Percentiles rank a stretch among this genome's conserved stretches.
phyloP scores from a whole-genome alignment of 2,329 filamentous ascomycete species.

The Pyricularia pennisetigena region DNA sequence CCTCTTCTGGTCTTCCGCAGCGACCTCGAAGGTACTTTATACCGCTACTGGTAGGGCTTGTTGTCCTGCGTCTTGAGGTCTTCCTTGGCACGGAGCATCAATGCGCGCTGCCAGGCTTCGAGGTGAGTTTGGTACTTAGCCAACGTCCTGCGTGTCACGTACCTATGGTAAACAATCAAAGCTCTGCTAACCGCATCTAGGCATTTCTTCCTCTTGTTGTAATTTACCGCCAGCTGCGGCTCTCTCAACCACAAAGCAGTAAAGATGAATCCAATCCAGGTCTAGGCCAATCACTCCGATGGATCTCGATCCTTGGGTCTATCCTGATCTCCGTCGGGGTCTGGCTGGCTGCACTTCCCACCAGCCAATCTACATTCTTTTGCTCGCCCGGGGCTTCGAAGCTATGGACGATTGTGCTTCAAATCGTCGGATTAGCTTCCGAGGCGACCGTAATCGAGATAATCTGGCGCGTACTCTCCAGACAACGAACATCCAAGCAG shows the following conservation, averaged over 20 bases:
- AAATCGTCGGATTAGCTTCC: conserved; percentile 32
- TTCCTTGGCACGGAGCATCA: conserved; percentile 37
- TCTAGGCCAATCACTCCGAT: neutral
- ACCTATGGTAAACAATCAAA: neutral
- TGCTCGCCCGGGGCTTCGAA: conserved; percentile 35
- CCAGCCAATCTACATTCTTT: conserved; percentile 37
- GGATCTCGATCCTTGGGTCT: conserved; percentile 8
- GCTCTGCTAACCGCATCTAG: neutral
- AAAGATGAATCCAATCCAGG: neutral
- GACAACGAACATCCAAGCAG: conserved; percentile 36
- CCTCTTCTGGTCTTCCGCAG: conserved; percentile 3
- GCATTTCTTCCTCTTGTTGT: neutral
- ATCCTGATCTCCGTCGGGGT: conserved; percentile 31
- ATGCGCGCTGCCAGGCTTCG: conserved; percentile 38
- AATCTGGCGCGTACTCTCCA: conserved; percentile 40
- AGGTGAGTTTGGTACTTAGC: conserved; percentile 23
- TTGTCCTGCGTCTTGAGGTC: conserved; percentile 37
- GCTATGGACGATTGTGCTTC: conserved; percentile 26
- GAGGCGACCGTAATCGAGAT: conserved; percentile 37
- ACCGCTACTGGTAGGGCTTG: conserved; percentile 29
- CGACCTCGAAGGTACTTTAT: conserved; percentile 37
- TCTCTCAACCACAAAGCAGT: neutral
- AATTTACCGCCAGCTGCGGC: neutral
- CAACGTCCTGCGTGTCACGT: neutral
- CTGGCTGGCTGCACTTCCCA: conserved; percentile 27